phyloP scores from a whole-genome alignment of 805 yeast species.

The Isabelozyma rhagii region DNA sequence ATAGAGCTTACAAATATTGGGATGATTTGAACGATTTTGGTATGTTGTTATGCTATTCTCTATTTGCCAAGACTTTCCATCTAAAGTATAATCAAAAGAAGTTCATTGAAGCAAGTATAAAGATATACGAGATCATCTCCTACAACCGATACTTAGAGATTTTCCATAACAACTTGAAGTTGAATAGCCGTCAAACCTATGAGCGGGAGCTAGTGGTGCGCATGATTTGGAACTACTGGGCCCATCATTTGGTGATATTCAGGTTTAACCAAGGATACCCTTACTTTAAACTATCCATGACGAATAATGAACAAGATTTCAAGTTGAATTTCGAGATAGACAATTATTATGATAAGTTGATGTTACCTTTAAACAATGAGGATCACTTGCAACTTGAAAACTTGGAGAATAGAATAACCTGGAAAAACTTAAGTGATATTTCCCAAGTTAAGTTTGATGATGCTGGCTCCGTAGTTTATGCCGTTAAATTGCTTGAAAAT shows the following conservation, averaged over 20 bases:
- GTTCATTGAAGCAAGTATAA: constrained; percentile 10
- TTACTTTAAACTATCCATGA: constrained; percentile 7
- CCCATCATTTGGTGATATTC: constrained; percentile 9
- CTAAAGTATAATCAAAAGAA: constrained; percentile 7
- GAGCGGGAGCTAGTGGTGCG: constrained; percentile 20
- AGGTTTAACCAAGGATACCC: constrained; percentile 19
- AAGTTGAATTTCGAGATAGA: constrained; percentile 8
- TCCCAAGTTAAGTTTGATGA: constrained; percentile 3
- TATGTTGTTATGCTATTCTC: constrained; percentile 17
- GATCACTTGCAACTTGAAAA: constrained; percentile 3
- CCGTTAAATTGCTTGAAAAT: constrained; percentile 8
- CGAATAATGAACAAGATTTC: constrained; percentile 4
- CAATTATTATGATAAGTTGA: constrained; percentile 8
- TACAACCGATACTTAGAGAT: constrained; percentile 16
- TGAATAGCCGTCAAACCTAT: constrained; percentile 15
- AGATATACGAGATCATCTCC: constrained; percentile 16
- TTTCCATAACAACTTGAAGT: neutral
- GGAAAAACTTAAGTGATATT: constrained; percentile 1
- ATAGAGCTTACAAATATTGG: constrained; percentile 15
- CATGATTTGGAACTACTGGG: constrained; percentile 22
- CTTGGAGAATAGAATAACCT: constrained; percentile 5
- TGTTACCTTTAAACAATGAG: constrained; percentile 14
- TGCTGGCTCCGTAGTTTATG: constrained; percentile 7
- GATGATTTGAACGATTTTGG: constrained; percentile 26
- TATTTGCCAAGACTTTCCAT: constrained; percentile 12